Conservation (phyloP, 306 rosid genomes). For the Oemleria cerasiformis region DNA sequence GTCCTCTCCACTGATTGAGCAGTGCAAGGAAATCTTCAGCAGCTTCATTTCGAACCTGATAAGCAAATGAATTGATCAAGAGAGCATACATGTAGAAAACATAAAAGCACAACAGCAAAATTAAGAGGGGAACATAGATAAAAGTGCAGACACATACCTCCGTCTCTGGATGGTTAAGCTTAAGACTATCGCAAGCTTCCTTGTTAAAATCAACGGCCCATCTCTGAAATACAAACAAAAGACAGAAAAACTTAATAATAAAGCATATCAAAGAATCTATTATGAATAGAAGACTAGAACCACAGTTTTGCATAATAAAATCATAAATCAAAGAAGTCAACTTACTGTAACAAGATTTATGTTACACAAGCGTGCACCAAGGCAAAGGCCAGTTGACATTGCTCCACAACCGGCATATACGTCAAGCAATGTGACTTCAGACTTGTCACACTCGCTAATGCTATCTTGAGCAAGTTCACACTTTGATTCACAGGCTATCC, state of each 20-base stretch:
- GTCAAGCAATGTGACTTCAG: constrained; percentile 53
- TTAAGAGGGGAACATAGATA: neutral
- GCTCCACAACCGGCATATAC: constrained; percentile 90
- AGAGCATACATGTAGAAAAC: neutral
- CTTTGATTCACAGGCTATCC: constrained; percentile 28
- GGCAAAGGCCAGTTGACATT: constrained; percentile 86
- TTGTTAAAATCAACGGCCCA: constrained; percentile 82
- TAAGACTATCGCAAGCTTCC: constrained; percentile 60
- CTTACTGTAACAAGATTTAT: constrained; percentile 75
- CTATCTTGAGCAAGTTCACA: constrained; percentile 18
- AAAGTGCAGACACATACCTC: constrained; percentile 37
- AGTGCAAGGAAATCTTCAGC: constrained; percentile 65
- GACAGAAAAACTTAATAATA: neutral
- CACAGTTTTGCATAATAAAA: neutral
- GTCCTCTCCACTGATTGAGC: constrained; percentile 59
- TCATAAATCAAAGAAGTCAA: neutral
- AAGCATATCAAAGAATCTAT: neutral
- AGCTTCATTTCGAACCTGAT: constrained; percentile 74
- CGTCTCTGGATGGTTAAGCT: constrained; percentile 68
- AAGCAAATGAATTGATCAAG: neutral
- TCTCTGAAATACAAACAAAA: constrained; percentile 33
- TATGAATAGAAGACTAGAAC: neutral
- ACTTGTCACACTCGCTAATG: constrained; percentile 15
- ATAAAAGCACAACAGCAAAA: neutral
- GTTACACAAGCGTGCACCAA: constrained; percentile 55